Evolutionary conservation across 2,329 filamentous ascomycete species (phyloP), one percentile per base, ranked within the genome.

Genomic region (Hymenoscyphus linearis): DNA sequence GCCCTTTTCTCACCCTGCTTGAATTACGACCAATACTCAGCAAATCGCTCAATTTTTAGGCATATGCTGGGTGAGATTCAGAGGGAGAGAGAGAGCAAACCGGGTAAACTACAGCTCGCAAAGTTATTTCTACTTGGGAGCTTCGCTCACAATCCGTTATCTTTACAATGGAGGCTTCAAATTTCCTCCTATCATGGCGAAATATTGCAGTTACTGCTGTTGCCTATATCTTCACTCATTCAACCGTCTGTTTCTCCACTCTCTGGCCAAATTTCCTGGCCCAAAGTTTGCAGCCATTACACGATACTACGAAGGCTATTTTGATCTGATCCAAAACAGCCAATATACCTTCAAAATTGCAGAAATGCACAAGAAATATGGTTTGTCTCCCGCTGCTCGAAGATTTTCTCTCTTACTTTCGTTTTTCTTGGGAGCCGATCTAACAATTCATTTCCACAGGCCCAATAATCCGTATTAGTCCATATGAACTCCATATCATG

Each of bases 391-490:
- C 25, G 3, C 6, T 52, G 1, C 47, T 52, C 2, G 25, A 5
- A 31, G 10, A 4, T 18, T 18, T 31, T 47, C 37, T 9, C 31
- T n/a, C 14, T 25, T 25, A 2, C n/a, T 10, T 57, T 22, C 9
- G 22, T 18, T 18, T 47, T 14, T 52, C 26, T n/a, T 25, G 13
- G 12, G 13, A 34, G 22, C 34, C 50, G 9, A 26, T 3, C 26
- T 56, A 1, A 44, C 3, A 58, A 36, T 34, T 52, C 26, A 52
- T 37, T 25, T 22, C 1, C 36, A 53, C 22, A 68, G 66, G 68
- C 27, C 67, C 70, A 22, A 65, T 73, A 18, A 59, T 72, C 55
- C 68, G 69, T n/a, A 71, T 73, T 54, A 66, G 60, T 44, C 71
- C 72, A 6, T 62, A 70, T 36, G 68, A 73, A 57, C 52, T 73